Base-by-base conservation (phyloP, 805 yeast species). In the Nakazawaea siamensis region DNA sequence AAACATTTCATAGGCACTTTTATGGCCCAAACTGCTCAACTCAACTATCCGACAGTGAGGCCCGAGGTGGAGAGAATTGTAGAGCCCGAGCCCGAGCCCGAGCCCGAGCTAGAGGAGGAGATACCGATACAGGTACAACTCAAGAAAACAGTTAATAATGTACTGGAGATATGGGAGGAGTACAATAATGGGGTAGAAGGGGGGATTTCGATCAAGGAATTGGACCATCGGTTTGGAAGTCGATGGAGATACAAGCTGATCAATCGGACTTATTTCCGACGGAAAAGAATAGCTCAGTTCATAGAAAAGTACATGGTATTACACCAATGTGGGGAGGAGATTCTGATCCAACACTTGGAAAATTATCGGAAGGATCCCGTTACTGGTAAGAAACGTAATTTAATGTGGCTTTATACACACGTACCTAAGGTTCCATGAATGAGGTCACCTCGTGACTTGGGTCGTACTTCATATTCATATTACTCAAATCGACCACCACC, bases 241-340 rank as follows among this genome's bases (percentile, higher is more conserved):
- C 58, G 53, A 39, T 60, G 65, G 65, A 49, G 64, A 37, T 55
- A 57, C 41, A 62, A 59, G 32, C 57, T 62, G 8, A 62, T 57
- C 37, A 51, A 53, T 39, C 43, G 65, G 21, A 60, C 65, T 1
- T 60, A 57, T 38, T 49, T 58, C 19, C 35, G 65, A 27, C 43
- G 65, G 18, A 57, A 56, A 42, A 56, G 54, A 38, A 56, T 60
- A 24, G 58, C 32, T 14, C 19, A 21, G 16, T 37, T 31, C 24
- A 29, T 37, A 45, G 52, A 41, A 62, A 63, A 8, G 18, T 37
- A 37, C 27, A 32, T 37, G 35, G 30, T 32, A 15, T 18, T 26
- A 24, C 32, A 37, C 21, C 21, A 27, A 12, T 47, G 48, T 39
- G 31, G 42, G 25, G 64, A 58, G 38, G 45, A 43, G n/a, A 43